Base-by-base conservation (phyloP, 2,329 filamentous ascomycete genomes). In the Pestalotiopsis sp. region DNA sequence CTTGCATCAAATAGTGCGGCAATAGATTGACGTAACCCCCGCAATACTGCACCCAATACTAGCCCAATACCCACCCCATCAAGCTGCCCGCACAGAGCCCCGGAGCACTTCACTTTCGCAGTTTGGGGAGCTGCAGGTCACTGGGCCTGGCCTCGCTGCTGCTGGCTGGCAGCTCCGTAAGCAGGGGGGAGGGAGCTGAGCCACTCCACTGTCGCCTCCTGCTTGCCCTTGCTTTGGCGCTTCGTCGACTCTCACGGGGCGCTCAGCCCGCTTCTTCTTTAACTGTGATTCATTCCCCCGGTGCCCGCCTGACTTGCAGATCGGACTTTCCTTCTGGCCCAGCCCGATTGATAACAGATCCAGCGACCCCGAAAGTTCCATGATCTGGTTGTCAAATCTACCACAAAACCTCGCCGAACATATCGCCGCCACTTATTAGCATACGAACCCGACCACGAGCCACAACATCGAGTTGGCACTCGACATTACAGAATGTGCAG, bases 401-500 rank as follows among this genome's bases (percentile, higher is more conserved):
- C 17, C 59, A 41, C n/a, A 64, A 20, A 49, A 23, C 39, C 39
- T 64, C 38, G 12, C 39, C 61, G n/a, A 62, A 36, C 59, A 31
- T 39, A 14, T 7, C 59, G 38, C 17, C 6, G 7, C 38, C 14
- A 58, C 59, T 20, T 38, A 39, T 20, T 20, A 39, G 38, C 45
- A 52, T 14, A 25, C 56, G 56, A 36, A 36, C 20, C 9, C 39
- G 20, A 38, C n/a, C 23, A 49, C 61, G 23, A 7, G 49, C n/a
- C 13, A 27, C 61, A 64, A 14, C 61, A 45, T 45, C 39, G 38
- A n/a, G 38, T 41, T 38, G 20, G 12, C 36, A 25, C 13, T 36
- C 31, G 31, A 36, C 20, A 65, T 72, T 69, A 77, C 73, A 64
- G 31, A 36, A 91, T 91, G 88, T 90, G 88, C 79, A 82, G 85